Evolutionary conservation across 2,329 filamentous ascomycete genomes (phyloP), one percentile per base, ranked within the genome.

Genomic region (Grosmannia penicillata): DNA sequence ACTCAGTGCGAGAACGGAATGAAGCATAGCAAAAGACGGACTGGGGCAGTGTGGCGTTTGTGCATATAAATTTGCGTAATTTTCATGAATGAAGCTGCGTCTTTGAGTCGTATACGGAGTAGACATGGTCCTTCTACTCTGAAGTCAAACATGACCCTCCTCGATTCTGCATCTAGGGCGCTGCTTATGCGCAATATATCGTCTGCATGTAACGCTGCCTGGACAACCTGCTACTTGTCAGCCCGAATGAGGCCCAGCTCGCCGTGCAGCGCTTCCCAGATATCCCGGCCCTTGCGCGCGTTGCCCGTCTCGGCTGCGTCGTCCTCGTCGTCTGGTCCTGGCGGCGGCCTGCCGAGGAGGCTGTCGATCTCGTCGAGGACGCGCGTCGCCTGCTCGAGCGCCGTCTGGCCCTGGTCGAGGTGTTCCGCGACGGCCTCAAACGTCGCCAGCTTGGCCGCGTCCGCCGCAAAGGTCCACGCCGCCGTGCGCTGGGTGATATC

Each of bases 391-490:
- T 61, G 60, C 39, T 73, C 68, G 17, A 78, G 54, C 3, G 70
- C 68, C 11, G 67, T 49, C 46, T 75, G 67, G 0, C 74, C 74
- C 37, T 64, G 59, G 37, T 79, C 73, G 3, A 78, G 62, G 43
- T 66, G 70, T 49, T 76, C 72, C 8, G 69, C 66, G 10, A 78
- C 68, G 8, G 59, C 55, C 48, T 78, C 72, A 10, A 75, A 61
- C 1, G 66, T 75, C 2, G 63, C 56, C 38, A 75, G 69, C 47
- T 74, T 75, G 46, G 73, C 71, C 4, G 70, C 63, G 40, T 78
- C 68, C 2, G 72, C 67, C 2, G 75, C 72, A 47, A 63, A 65
- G 8, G 73, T 63, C 75, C 75, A 80, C 9, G 68, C 66, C 43
- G 65, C 63, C 35, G 73, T 60, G 31, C 62, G 60, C 13, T 39